Conservation (phyloP, 331 rosid species). For the Rhamnella rubrinervis region DNA sequence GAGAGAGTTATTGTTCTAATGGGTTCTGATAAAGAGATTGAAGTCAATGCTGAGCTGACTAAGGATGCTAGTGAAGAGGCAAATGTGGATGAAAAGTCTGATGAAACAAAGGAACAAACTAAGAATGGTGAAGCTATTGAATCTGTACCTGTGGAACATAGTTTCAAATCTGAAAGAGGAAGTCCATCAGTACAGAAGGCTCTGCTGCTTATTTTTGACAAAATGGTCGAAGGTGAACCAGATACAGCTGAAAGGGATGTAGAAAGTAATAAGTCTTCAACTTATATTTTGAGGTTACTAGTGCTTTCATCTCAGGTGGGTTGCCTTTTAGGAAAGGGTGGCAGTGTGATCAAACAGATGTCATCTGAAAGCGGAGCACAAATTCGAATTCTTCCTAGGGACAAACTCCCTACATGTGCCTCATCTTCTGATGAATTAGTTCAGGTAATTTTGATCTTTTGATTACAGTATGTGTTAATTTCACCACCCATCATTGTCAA, state of each 20-base stretch:
- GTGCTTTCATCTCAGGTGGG: conserved; percentile 83
- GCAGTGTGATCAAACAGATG: conserved; percentile 84
- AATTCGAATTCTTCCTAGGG: conserved; percentile 80
- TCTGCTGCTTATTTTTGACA: conserved; percentile 61
- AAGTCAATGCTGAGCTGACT: conserved; percentile 37
- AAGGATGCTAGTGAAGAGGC: conserved; percentile 39
- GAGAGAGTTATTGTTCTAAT: conserved; percentile 70
- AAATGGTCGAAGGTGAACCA: conserved; percentile 51
- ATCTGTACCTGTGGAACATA: conserved; percentile 32
- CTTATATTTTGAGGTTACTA: conserved; percentile 57
- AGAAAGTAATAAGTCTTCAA: conserved; percentile 38
- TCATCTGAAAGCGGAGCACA: conserved; percentile 89
- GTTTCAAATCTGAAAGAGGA: conserved; percentile 29
- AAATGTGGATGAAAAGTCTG: conserved; percentile 36
- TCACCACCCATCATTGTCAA: not conserved
- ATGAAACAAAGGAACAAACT: conserved; percentile 24
- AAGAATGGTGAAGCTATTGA: conserved; percentile 36
- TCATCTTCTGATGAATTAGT: conserved; percentile 64
- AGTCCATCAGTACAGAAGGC: conserved; percentile 57
- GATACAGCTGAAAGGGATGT: conserved; percentile 45
- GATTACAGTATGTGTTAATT: conserved; percentile 1
- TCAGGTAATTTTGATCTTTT: conserved; percentile 56
- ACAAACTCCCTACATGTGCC: conserved; percentile 75
- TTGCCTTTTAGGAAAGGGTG: conserved; percentile 89
- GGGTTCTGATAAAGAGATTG: conserved; percentile 53